phyloP scores from a whole-genome alignment of 257 asterid genomes.

The Eustoma russellianum region DNA sequence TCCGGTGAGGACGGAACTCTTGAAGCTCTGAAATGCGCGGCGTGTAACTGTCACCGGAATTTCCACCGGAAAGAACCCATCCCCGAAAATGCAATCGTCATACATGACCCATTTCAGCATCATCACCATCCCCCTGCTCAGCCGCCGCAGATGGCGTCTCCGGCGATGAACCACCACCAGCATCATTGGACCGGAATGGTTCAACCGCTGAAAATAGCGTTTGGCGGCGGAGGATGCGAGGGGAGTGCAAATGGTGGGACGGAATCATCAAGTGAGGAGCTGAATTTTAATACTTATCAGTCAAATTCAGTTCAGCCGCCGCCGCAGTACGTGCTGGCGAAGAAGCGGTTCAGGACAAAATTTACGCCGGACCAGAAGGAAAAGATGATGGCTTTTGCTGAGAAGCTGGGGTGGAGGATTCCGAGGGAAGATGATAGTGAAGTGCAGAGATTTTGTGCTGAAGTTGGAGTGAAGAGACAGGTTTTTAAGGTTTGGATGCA shows the following conservation, averaged over 20 bases:
- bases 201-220: constrained; percentile 62
- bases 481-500: constrained; percentile 98
- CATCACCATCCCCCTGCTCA: constrained; percentile 30
- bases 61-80: constrained; percentile 61
- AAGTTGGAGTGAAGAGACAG: constrained; percentile 82
- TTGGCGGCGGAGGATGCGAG: constrained; percentile 18
- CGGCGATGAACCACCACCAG: constrained; percentile 7
- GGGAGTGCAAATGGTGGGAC: constrained; percentile 40
- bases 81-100: constrained; percentile 11
- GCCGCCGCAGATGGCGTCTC: constrained; percentile 20
- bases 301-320: constrained; percentile 22
- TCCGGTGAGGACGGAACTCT: constrained; percentile 77
- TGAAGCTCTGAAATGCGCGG: constrained; percentile 85
- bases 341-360: constrained; percentile 65
- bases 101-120: constrained; percentile 40
- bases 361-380: constrained; percentile 83
- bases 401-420: constrained; percentile 87
- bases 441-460: constrained; percentile 73
- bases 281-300: constrained; percentile 46
- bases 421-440: constrained; percentile 86
- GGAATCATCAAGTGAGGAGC: constrained; percentile 79
- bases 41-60: constrained; percentile 81
- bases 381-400: constrained; percentile 83
- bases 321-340: constrained; percentile 41
- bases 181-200: constrained; percentile 37